These are phyloP conservation scores for Vachellia collinsii DNA, from an alignment of 306 rosid genomes.

Conservation along the genomic window DNA sequence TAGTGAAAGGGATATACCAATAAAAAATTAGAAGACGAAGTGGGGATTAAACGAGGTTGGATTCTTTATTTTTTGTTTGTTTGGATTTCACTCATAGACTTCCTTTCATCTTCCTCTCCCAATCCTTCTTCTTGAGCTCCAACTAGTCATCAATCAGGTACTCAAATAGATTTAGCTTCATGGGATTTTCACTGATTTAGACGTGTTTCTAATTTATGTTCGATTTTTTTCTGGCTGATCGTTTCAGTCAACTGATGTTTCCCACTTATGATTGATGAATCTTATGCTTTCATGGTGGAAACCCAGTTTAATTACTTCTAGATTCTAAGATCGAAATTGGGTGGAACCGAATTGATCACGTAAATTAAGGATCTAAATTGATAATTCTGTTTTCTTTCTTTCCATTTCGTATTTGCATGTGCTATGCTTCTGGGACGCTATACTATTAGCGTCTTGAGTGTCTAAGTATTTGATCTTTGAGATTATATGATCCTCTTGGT, in stretches of 20 bases:
- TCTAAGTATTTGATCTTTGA: neutral
- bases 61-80: conserved; percentile 27
- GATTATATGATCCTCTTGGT: neutral
- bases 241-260: conserved; percentile 23
- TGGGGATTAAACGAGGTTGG: conserved; percentile 41
- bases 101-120: conserved; percentile 28
- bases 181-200: conserved; percentile 22
- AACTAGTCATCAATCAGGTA: conserved; percentile 34
- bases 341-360: conserved; percentile 29
- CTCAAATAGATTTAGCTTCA: conserved; percentile 10
- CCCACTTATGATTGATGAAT: conserved; percentile 20
- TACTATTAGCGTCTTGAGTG: neutral
- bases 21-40: conserved; percentile 14
- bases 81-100: neutral
- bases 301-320: conserved; percentile 26
- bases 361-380: conserved; percentile 6
- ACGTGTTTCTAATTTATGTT: neutral
- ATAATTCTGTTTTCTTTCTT: conserved; percentile 10
- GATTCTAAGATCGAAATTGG: conserved; percentile 22
- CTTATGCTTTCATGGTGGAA: conserved; percentile 35
- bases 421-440: conserved; percentile 11
- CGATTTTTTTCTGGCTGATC: conserved; percentile 21
- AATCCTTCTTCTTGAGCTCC: conserved; percentile 39
- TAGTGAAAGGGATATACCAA: conserved; percentile 27
- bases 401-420: conserved; percentile 28